These are phyloP conservation scores for Gymnopilus dilepis DNA, from an alignment of 768 basidiomycete genomes.

Conservation along the genomic window DNA sequence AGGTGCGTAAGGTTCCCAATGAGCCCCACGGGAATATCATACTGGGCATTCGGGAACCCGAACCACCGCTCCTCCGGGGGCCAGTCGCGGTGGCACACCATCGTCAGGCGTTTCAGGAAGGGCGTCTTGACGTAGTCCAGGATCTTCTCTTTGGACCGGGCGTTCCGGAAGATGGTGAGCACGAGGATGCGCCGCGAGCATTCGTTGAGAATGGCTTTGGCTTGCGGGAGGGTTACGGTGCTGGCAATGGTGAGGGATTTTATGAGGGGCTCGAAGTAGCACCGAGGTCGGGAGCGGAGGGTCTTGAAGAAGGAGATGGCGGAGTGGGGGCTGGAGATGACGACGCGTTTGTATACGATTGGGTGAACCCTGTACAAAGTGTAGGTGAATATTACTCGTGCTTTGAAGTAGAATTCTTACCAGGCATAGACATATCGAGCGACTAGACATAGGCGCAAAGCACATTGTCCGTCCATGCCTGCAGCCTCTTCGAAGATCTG, in stretches of 20 bases:
- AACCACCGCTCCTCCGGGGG: too few relatives aligned
- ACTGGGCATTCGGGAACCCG: neutral
- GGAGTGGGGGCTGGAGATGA: conserved; percentile 25
- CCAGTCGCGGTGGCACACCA: conserved; percentile 10
- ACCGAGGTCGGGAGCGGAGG: conserved; percentile 17
- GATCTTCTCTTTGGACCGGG: conserved; percentile 6
- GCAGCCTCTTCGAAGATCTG: neutral
- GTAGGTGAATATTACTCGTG: too few relatives aligned
- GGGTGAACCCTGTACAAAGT: conserved; percentile 35
- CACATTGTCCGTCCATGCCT: neutral
- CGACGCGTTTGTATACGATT: conserved; percentile 33
- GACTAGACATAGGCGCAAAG: neutral
- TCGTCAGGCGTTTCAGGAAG: conserved; percentile 13
- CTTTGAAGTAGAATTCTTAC: neutral
- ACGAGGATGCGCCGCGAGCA: conserved; percentile 12
- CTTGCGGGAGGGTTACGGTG: conserved; percentile 6
- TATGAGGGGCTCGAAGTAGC: conserved; percentile 4
- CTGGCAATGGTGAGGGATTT: conserved; percentile 16
- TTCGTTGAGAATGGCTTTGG: conserved; percentile 14
- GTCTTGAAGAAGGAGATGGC: conserved; percentile 26
- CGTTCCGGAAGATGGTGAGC: conserved; percentile 14
- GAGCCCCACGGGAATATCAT: conserved; percentile 27
- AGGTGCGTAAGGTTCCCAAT: conserved; percentile 32
- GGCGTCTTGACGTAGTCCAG: conserved; percentile 10
- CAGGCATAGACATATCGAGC: neutral